Evolutionary conservation across 306 rosid species (phyloP).

Genomic region (Mimosa pudica): DNA sequence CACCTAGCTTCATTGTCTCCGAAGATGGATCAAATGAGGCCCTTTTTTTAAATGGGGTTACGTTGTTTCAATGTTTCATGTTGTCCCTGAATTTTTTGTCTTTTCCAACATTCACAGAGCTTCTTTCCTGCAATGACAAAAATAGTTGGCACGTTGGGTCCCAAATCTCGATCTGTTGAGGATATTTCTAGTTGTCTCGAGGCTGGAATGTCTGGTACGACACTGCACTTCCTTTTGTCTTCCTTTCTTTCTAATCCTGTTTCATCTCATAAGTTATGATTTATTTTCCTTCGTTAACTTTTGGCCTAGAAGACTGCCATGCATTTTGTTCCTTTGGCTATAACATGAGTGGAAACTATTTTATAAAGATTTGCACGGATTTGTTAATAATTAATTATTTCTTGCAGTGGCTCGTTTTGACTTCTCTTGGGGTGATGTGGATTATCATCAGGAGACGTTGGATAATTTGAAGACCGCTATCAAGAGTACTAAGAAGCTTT

Average conservation of each 20-base stretch:
- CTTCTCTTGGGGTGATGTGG: slow-evolving; percentile 81
- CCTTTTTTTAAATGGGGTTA: slow-evolving; percentile 6
- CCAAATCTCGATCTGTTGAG: slow-evolving; percentile 81
- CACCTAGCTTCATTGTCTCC: neutral
- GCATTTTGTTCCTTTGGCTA: neutral
- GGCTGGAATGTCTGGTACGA: slow-evolving; percentile 96
- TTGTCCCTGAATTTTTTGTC: neutral
- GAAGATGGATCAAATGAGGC: slow-evolving; percentile 32
- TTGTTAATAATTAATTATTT: slow-evolving; percentile 33
- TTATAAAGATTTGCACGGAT: neutral
- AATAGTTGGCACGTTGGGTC: slow-evolving; percentile 96
- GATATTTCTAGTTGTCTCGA: slow-evolving; percentile 76
- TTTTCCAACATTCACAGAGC: slow-evolving; percentile 44
- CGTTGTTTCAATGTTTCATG: neutral
- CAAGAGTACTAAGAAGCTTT: slow-evolving; percentile 84
- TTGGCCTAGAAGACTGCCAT: neutral
- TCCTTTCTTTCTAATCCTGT: neutral
- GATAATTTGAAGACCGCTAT: slow-evolving; percentile 87
- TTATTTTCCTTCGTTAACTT: neutral
- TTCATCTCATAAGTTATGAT: neutral
- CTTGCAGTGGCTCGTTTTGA: slow-evolving; percentile 93
- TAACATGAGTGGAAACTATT: neutral
- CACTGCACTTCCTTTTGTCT: neutral
- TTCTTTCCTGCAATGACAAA: slow-evolving; percentile 93
- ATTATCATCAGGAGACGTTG: slow-evolving; percentile 89